A percentile compares a stretch with the other conserved stretches of the same genome.
These are phyloP conservation scores for Silene latifolia DNA, from an alignment of 148 eudicot genomes.

Conservation along the genomic window DNA sequence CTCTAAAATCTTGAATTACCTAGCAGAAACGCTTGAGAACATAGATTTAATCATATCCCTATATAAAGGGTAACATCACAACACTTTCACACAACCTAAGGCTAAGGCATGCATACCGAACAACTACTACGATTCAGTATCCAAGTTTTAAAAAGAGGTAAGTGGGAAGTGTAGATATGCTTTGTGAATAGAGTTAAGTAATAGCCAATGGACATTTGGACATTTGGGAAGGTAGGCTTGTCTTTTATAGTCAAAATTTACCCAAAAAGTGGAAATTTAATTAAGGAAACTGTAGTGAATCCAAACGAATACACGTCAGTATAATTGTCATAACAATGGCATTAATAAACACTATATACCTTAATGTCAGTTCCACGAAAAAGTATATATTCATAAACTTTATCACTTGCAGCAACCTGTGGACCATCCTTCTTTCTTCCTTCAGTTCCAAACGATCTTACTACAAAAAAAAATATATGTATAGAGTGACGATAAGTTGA, in stretches of 20 bases:
- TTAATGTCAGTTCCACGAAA: slow-evolving; percentile 90
- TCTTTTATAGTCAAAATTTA: background rate
- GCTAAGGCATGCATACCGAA: background rate
- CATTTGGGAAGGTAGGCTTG: too few species aligned
- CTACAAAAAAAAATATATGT: slow-evolving; percentile 33
- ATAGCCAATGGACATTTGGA: too few species aligned
- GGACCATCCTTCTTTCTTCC: slow-evolving; percentile 84
- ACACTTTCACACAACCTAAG: background rate
- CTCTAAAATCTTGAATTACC: background rate
- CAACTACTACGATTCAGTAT: background rate
- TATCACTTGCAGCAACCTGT: slow-evolving; percentile 75
- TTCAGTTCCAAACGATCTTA: slow-evolving; percentile 89
- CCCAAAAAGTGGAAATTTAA: background rate
- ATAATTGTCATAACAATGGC: background rate
- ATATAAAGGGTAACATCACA: too few species aligned
- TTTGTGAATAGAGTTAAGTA: background rate
- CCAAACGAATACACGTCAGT: background rate
- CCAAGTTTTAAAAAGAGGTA: background rate
- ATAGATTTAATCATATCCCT: background rate
- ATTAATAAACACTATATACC: slow-evolving; percentile 34
- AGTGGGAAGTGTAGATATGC: background rate
- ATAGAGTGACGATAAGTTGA: background rate
- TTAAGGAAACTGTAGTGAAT: background rate
- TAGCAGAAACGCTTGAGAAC: background rate
- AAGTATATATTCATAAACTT: slow-evolving; percentile 74